A percentile compares a stretch with the other conserved stretches of the same genome.
phyloP scores from a whole-genome alignment of 2,329 filamentous ascomycete species.

The Alternaria gaisen region DNA sequence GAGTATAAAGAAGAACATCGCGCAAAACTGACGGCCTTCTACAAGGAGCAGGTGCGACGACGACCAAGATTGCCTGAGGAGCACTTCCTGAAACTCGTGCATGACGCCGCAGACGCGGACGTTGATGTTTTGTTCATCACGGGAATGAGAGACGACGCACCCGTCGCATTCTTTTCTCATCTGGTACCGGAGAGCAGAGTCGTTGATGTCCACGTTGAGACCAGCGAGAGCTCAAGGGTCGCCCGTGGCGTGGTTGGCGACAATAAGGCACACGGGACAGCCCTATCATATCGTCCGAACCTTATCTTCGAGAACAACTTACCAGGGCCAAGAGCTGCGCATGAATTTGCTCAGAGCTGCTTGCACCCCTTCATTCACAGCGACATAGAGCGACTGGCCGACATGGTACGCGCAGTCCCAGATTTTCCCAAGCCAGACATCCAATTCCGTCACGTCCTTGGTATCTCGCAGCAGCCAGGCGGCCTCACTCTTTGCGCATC shows the following conservation, averaged over 20 bases:
- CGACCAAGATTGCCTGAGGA: conserved; percentile 60
- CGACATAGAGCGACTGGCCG: conserved; percentile 57
- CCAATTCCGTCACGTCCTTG: conserved; percentile 67
- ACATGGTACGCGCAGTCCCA: conserved; percentile 61
- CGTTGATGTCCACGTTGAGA: conserved; percentile 63
- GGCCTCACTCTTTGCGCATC: conserved; percentile 63
- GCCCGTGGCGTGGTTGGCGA: conserved; percentile 45
- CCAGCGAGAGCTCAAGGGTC: conserved; percentile 50
- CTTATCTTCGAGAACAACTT: conserved; percentile 63
- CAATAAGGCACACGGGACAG: conserved; percentile 20
- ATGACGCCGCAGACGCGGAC: conserved; percentile 33
- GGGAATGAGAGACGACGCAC: conserved; percentile 69
- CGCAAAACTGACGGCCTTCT: conserved; percentile 62
- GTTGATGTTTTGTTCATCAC: conserved; percentile 68
- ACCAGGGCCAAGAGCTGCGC: conserved; percentile 51
- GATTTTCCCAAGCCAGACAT: conserved; percentile 63
- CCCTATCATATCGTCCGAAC: conserved; percentile 50
- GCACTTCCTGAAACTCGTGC: conserved; percentile 51
- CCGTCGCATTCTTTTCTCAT: conserved; percentile 63
- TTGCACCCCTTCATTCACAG: conserved; percentile 60
- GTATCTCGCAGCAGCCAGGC: conserved; percentile 61
- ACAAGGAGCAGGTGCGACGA: conserved; percentile 54
- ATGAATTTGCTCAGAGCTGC: conserved; percentile 53
- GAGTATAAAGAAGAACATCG: conserved; percentile 70
- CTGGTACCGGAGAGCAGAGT: conserved; percentile 63